A percentile compares a stretch with the other conserved stretches of the same genome.
Conservation (phyloP, 495 filamentous ascomycete species). For the Penicillium tannophilum region DNA sequence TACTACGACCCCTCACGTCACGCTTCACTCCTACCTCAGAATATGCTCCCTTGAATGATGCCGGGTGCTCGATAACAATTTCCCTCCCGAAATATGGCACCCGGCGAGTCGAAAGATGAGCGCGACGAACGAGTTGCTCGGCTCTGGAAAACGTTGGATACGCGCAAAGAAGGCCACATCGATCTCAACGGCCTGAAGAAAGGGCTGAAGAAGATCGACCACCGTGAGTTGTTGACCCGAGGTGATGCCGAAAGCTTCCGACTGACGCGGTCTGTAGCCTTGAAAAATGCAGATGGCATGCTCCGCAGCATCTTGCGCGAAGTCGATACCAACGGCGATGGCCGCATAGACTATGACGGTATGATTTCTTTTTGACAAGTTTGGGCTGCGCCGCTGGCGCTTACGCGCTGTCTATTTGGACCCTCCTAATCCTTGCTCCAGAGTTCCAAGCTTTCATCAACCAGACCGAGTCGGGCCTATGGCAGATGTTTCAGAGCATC, state of each 20-base stretch:
- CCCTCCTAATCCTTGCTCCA: conserved; percentile 28
- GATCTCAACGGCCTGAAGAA: conserved; percentile 81
- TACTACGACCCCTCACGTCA: neutral
- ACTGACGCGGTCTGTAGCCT: conserved; percentile 51
- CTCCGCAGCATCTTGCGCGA: conserved; percentile 74
- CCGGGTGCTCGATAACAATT: conserved; percentile 43
- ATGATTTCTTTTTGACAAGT: conserved; percentile 19
- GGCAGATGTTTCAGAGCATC: conserved; percentile 80
- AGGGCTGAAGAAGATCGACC: conserved; percentile 85
- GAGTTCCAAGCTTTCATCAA: conserved; percentile 91
- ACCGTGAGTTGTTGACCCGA: conserved; percentile 64
- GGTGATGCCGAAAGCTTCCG: conserved; percentile 30
- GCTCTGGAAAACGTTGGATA: conserved; percentile 81
- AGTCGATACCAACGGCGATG: conserved; percentile 85
- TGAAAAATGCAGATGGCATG: conserved; percentile 92
- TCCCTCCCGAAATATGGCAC: conserved; percentile 43
- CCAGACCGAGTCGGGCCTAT: conserved; percentile 79
- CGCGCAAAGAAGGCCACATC: conserved; percentile 71
- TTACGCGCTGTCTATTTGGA: conserved; percentile 11
- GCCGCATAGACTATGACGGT: conserved; percentile 89
- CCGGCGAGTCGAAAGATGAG: conserved; percentile 67
- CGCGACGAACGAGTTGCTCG: conserved; percentile 75
- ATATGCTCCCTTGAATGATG: conserved; percentile 37
- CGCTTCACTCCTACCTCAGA: conserved; percentile 5
- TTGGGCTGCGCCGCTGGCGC: conserved; percentile 6